Percentiles rank a stretch among this genome's conserved stretches.
These are phyloP conservation scores for Aspergillus ochraceus DNA, from an alignment of 2,329 filamentous ascomycete genomes.

Conservation along the genomic window DNA sequence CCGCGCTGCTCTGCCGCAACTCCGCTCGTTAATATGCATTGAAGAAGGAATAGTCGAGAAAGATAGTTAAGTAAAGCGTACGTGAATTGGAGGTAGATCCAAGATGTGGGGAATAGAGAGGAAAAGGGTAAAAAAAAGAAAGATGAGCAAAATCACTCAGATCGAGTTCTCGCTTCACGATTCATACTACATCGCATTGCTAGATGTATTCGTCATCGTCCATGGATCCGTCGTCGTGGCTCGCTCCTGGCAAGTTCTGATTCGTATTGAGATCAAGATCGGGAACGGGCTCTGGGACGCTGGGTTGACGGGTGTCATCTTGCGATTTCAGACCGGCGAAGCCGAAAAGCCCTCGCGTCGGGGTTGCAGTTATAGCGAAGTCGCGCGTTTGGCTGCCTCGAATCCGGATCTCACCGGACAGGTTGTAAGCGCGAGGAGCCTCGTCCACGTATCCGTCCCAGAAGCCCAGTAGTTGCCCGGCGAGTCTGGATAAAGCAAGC, in stretches of 20 bases:
- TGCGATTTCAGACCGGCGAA: not conserved
- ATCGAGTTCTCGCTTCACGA: no score
- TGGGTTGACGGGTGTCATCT: not conserved
- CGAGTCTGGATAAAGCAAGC: conserved; percentile 31
- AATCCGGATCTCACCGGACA: conserved; percentile 31
- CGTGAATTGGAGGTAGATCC: no score
- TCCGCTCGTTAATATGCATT: not conserved
- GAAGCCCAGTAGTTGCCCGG: conserved; percentile 39
- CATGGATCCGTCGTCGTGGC: conserved; percentile 25
- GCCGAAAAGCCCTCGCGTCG: conserved; percentile 15
- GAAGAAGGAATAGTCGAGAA: not conserved
- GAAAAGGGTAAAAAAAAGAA: not conserved
- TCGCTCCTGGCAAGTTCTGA: conserved; percentile 11
- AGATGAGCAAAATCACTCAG: not conserved
- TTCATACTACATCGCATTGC: not conserved
- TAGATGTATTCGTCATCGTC: conserved; percentile 32
- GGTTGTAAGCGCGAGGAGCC: conserved; percentile 20
- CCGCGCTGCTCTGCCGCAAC: not conserved
- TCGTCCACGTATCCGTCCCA: conserved; percentile 47
- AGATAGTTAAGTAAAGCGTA: no score
- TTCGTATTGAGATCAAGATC: conserved; percentile 7
- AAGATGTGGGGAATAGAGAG: no score
- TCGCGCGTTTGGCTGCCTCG: conserved; percentile 26
- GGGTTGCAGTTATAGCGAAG: conserved; percentile 19
- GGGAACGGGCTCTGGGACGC: conserved; percentile 7